A percentile compares a stretch with the other conserved stretches of the same genome.
Conservation (phyloP, 139 green algal species). For the Picochlorum sp. region DNA sequence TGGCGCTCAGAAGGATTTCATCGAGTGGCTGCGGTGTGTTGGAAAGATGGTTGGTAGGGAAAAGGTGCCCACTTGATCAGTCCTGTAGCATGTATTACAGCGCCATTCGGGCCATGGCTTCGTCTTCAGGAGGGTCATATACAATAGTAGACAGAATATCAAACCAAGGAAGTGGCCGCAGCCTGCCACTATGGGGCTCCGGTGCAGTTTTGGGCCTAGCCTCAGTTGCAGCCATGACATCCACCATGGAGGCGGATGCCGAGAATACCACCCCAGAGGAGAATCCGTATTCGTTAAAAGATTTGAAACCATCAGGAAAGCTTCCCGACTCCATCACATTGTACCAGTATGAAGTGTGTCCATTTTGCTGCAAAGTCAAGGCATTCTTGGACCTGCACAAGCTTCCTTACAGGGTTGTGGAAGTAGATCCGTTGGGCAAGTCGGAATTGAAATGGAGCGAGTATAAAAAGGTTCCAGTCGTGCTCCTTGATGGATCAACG, state of each 20-base stretch:
- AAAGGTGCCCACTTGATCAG: too few relatives aligned
- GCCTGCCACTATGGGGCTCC: neutral
- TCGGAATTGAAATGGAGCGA: constrained; percentile 78
- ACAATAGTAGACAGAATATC: too few relatives aligned
- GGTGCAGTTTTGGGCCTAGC: neutral
- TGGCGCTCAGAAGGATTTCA: too few relatives aligned
- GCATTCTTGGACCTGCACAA: constrained; percentile 90
- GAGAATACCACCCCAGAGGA: neutral
- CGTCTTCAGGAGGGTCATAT: too few relatives aligned
- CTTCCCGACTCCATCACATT: constrained; percentile 49
- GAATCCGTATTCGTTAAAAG: neutral
- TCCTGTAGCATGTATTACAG: too few relatives aligned
- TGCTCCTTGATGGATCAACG: constrained; percentile 69
- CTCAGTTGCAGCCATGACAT: neutral
- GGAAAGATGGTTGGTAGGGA: too few relatives aligned
- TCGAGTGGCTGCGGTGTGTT: too few relatives aligned
- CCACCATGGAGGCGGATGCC: neutral
- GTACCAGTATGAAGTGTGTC: constrained; percentile 96
- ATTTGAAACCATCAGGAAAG: neutral
- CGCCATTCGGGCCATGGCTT: too few relatives aligned
- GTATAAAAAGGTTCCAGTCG: constrained; percentile 83
- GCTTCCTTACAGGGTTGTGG: constrained; percentile 82
- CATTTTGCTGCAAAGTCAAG: constrained; percentile 98
- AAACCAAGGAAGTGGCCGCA: neutral
- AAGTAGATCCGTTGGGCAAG: constrained; percentile 96